A percentile compares a stretch with the other conserved stretches of the same genome.
phyloP scores from a whole-genome alignment of 1,139 yeast species.

The Sugiyamaella neomexicana region DNA sequence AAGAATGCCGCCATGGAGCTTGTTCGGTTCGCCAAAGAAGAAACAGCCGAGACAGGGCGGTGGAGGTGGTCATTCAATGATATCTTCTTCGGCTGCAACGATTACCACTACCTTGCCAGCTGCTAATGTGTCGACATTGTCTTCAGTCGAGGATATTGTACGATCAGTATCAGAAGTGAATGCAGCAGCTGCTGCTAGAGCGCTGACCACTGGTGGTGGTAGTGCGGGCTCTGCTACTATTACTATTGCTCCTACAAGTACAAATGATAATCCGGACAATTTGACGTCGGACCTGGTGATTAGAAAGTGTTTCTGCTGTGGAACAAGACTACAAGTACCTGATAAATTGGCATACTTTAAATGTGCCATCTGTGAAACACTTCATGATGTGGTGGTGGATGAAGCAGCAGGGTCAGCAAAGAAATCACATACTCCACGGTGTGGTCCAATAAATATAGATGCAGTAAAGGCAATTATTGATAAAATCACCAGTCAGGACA shows the following conservation, averaged over 20 bases:
- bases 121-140: slow-evolving; percentile 29
- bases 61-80: background rate
- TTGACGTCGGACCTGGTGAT: slow-evolving; percentile 15
- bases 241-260: background rate
- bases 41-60: slow-evolving; percentile 11
- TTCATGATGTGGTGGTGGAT: slow-evolving; percentile 33
- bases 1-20: slow-evolving; percentile 17
- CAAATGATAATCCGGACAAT: background rate
- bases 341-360: slow-evolving; percentile 49
- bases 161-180: slow-evolving; percentile 31
- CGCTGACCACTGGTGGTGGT: background rate
- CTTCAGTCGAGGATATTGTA: slow-evolving; percentile 32
- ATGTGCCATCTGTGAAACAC: slow-evolving; percentile 44
- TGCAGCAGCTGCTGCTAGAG: slow-evolving; percentile 18
- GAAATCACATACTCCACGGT: background rate
- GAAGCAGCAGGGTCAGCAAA: slow-evolving; percentile 6
- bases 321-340: slow-evolving; percentile 55
- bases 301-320: slow-evolving; percentile 57
- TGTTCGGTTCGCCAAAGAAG: slow-evolving; percentile 15
- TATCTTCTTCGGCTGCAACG: background rate
- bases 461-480: background rate
- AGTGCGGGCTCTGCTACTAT: background rate
- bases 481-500: slow-evolving; percentile 1
- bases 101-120: slow-evolving; percentile 8
- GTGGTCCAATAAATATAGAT: background rate